Conservation (phyloP, 805 yeast genomes). For the Barnettozyma siamensis region DNA sequence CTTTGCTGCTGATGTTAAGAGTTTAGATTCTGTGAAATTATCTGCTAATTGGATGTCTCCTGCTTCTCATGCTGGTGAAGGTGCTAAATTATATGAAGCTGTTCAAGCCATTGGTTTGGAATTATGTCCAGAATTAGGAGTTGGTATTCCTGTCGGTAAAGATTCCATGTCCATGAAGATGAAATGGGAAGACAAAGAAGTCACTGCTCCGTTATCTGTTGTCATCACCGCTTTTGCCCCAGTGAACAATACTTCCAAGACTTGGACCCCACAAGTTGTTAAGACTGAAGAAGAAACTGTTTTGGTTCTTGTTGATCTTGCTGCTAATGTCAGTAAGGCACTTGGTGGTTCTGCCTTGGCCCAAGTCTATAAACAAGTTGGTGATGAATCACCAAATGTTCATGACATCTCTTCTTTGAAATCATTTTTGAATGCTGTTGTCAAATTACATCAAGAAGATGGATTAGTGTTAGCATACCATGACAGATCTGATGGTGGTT, state of each 20-base stretch:
- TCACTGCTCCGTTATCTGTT: slow-evolving; percentile 90
- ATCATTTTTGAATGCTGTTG: slow-evolving; percentile 61
- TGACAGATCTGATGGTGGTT: slow-evolving; percentile 96
- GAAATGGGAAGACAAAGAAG: slow-evolving; percentile 93
- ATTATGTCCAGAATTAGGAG: slow-evolving; percentile 86
- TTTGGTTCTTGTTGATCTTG: slow-evolving; percentile 74
- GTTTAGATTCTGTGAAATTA: slow-evolving; percentile 68
- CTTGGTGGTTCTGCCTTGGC: slow-evolving; percentile 94
- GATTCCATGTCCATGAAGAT: slow-evolving; percentile 99
- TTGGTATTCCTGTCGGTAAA: slow-evolving; percentile 95
- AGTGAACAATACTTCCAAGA: slow-evolving; percentile 73
- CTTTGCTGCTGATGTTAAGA: slow-evolving; percentile 81
- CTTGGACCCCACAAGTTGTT: slow-evolving; percentile 90
- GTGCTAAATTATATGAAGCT: slow-evolving; percentile 90
- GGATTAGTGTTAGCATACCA: slow-evolving; percentile 78
- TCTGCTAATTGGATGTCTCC: slow-evolving; percentile 99
- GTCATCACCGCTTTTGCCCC: slow-evolving; percentile 90
- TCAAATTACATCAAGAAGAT: slow-evolving; percentile 59
- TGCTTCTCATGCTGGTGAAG: slow-evolving; percentile 92
- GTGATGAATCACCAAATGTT: slow-evolving; percentile 78
- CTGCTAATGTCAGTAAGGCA: slow-evolving; percentile 46
- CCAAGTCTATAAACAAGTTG: slow-evolving; percentile 87
- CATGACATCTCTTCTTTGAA: slow-evolving; percentile 60
- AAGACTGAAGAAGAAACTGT: slow-evolving; percentile 46
- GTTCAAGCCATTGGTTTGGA: slow-evolving; percentile 95